Evolutionary conservation across 345 rosid species (phyloP).

Genomic region (Gossypium herbaceum): DNA sequence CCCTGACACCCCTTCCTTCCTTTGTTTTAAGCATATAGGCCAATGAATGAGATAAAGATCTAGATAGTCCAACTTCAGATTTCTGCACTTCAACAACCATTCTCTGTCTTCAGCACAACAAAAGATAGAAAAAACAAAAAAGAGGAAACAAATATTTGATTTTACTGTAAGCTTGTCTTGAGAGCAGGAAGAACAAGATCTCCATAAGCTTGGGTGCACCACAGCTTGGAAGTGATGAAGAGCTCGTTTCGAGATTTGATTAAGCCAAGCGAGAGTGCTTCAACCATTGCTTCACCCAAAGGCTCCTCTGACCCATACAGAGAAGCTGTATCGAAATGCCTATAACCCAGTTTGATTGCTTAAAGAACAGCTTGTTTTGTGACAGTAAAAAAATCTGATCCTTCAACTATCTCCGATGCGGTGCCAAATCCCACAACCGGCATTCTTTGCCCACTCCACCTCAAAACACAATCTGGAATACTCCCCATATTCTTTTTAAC

Average conservation of each 20-base stretch:
- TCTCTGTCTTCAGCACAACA: neutral
- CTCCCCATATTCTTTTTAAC: neutral
- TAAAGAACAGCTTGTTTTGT: slow-evolving; percentile 22
- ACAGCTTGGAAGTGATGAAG: slow-evolving; percentile 55
- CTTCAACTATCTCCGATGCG: neutral
- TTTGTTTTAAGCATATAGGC: slow-evolving; percentile 68
- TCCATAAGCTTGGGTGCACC: slow-evolving; percentile 53
- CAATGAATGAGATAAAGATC: slow-evolving; percentile 46
- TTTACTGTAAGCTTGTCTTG: slow-evolving; percentile 39
- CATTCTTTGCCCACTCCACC: neutral
- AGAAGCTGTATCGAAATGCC: slow-evolving; percentile 46
- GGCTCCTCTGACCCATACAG: slow-evolving; percentile 37
- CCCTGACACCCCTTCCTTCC: slow-evolving; percentile 24
- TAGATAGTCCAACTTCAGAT: slow-evolving; percentile 3
- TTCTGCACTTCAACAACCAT: neutral
- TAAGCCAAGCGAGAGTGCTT: slow-evolving; percentile 40
- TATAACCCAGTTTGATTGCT: slow-evolving; percentile 38
- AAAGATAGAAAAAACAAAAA: neutral
- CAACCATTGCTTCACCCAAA: slow-evolving; percentile 41
- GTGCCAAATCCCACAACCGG: neutral
- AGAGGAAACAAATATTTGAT: neutral
- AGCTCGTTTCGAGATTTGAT: slow-evolving; percentile 47
- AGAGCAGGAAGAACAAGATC: slow-evolving; percentile 49
- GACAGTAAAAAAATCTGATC: neutral
- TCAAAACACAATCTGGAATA: neutral